These are phyloP conservation scores for Cytospora chrysosperma DNA, from an alignment of 2,329 filamentous ascomycete genomes.

Conservation along the genomic window DNA sequence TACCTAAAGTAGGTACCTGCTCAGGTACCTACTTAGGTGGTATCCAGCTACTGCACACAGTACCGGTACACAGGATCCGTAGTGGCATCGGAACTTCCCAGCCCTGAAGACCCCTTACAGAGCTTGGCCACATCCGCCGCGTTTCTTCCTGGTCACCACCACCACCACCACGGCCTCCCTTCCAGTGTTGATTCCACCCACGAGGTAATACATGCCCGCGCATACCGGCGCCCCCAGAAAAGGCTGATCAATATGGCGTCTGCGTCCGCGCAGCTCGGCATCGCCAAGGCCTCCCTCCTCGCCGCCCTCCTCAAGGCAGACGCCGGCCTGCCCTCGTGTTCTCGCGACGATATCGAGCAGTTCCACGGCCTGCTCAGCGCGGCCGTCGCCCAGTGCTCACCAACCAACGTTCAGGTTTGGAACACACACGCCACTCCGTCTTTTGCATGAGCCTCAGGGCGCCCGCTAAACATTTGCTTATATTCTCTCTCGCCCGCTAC, in stretches of 20 bases:
- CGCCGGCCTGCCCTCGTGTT: slow-evolving; percentile 53
- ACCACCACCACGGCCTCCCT: neutral
- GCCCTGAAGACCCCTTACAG: neutral
- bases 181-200: neutral
- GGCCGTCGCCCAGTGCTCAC: slow-evolving; percentile 69
- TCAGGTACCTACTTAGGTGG: too few relatives aligned
- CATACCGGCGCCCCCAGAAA: neutral
- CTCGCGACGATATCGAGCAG: slow-evolving; percentile 66
- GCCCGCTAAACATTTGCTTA: slow-evolving; percentile 40
- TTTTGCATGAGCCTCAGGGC: slow-evolving; percentile 25
- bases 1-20: too few relatives aligned
- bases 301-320: slow-evolving; percentile 73
- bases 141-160: neutral
- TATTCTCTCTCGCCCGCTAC: slow-evolving; percentile 37
- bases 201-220: neutral
- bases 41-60: too few relatives aligned
- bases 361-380: slow-evolving; percentile 67
- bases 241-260: slow-evolving; percentile 53
- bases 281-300: slow-evolving; percentile 76
- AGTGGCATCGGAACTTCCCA: slow-evolving; percentile 9
- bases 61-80: too few relatives aligned
- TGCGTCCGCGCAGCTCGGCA: slow-evolving; percentile 69
- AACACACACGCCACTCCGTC: slow-evolving; percentile 33
- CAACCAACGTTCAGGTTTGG: slow-evolving; percentile 87
- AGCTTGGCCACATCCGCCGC: neutral